Base-by-base conservation (phyloP, 2,329 filamentous ascomycete species). In the Thyridium curvatum region DNA sequence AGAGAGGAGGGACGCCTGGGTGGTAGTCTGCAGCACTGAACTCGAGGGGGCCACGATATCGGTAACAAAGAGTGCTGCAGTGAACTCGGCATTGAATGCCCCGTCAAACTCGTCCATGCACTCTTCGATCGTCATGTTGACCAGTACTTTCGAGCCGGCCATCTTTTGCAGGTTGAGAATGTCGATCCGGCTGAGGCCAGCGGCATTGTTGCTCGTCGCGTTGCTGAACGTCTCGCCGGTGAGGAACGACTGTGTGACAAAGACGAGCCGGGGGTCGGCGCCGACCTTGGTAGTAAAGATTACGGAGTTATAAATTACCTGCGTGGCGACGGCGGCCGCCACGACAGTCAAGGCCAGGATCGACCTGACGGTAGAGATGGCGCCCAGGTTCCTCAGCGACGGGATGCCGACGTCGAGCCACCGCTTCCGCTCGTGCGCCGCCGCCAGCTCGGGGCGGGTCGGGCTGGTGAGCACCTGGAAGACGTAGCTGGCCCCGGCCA, bases 361-460 rank as follows among this genome's bases (percentile, higher is more conserved):
- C 16, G 60, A 57, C 40, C 70, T 56, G 12, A 58, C 54, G n/a
- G 51, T 52, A 13, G 66, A 64, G 38, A 76, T 65, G 38, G 63
- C 52, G 12, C 46, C 39, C 3, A 74, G 52, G 46, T 77, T 77
- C 35, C 71, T 63, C 18, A 74, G 37, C 10, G 72, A 74, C 7
- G 72, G 68, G 14, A 76, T 60, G 7, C 73, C 73, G 18, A 77
- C 69, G 43, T 77, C 71, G 37, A 77, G 52, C 72, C 71, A 76
- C 33, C 50, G 56, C 46, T 57, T 61, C 28, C 53, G 56, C 10
- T 54, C 56, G 45, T 77, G 74, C 5, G 72, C 72, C 12, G 46
- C 51, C 18, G 64, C 57, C 8, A 77, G 50, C 46, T 77, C 72
- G 10, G 52, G 52, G 31, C 72, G 62, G 8, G 71, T 75, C 6